Evolutionary conservation across 768 basidiomycete genomes (phyloP).

Genomic region (Suillus luteus): DNA sequence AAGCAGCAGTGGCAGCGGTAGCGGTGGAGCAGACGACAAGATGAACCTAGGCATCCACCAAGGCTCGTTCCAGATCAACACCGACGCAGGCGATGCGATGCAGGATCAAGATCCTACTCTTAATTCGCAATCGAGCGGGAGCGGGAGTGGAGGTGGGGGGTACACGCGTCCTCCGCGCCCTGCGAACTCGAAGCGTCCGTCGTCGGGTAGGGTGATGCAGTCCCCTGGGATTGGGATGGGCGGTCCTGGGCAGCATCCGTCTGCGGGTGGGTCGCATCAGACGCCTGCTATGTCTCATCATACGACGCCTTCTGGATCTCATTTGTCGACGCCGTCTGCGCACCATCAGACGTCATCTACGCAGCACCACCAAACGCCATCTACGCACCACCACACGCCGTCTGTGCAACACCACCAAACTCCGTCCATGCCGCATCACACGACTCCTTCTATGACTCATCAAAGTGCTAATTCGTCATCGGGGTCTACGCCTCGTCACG

Average conservation of each 20-base stretch:
- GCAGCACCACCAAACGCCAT: background rate
- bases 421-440: conserved; percentile 1
- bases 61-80: conserved; percentile 57
- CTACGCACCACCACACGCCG: background rate
- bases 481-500: background rate
- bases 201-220: background rate
- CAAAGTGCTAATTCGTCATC: background rate
- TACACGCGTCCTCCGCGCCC: conserved; percentile 4
- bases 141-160: background rate
- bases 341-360: background rate
- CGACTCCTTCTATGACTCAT: conserved; percentile 1
- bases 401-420: conserved; percentile 2
- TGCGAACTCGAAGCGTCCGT: background rate
- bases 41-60: conserved; percentile 46
- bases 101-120: conserved; percentile 4
- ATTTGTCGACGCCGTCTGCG: background rate
- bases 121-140: background rate
- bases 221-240: background rate
- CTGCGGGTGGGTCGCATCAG: background rate
- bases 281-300: background rate
- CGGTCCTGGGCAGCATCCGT: background rate
- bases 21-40: conserved; percentile 26
- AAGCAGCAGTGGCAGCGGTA: conserved; percentile 14
- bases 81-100: background rate
- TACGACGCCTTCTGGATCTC: background rate